Conservation (phyloP, 108 stramenopile genomes). For the Cylindrotheca closterium region DNA sequence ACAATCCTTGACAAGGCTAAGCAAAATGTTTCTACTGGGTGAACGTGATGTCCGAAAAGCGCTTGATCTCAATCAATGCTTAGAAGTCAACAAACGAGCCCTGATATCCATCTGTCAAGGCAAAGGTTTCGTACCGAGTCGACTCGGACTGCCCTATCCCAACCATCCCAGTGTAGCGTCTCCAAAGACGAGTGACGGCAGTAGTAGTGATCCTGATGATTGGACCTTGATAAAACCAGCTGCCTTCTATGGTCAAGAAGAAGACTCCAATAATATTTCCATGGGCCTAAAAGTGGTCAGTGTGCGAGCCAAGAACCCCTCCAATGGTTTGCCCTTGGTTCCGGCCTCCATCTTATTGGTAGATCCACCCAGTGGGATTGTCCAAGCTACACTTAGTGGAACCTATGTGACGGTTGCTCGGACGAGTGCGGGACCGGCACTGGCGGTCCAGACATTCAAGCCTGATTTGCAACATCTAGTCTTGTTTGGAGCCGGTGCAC, state of each 20-base stretch:
- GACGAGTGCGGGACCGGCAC: conserved; percentile 75
- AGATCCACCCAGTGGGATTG: conserved; percentile 65
- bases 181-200: neutral
- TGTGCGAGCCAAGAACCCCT: conserved; percentile 59
- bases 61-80: conserved; percentile 48
- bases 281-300: conserved; percentile 81
- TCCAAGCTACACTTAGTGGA: conserved; percentile 58
- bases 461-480: conserved; percentile 43
- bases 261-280: conserved; percentile 15
- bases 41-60: conserved; percentile 61
- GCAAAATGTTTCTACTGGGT: conserved; percentile 58
- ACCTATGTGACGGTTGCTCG: conserved; percentile 84
- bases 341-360: conserved; percentile 74
- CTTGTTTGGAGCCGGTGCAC: conserved; percentile 80
- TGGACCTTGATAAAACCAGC: conserved; percentile 87
- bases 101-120: conserved; percentile 41
- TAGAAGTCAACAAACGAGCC: conserved; percentile 58
- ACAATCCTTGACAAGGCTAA: neutral
- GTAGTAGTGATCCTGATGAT: conserved; percentile 32
- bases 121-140: conserved; percentile 52
- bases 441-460: conserved; percentile 54
- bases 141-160: conserved; percentile 57
- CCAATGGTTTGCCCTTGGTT: conserved; percentile 59
- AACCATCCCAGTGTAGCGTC: conserved; percentile 3
- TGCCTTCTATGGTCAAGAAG: conserved; percentile 38